phyloP scores from a whole-genome alignment of 148 eudicot species.

The Oxyria digyna region DNA sequence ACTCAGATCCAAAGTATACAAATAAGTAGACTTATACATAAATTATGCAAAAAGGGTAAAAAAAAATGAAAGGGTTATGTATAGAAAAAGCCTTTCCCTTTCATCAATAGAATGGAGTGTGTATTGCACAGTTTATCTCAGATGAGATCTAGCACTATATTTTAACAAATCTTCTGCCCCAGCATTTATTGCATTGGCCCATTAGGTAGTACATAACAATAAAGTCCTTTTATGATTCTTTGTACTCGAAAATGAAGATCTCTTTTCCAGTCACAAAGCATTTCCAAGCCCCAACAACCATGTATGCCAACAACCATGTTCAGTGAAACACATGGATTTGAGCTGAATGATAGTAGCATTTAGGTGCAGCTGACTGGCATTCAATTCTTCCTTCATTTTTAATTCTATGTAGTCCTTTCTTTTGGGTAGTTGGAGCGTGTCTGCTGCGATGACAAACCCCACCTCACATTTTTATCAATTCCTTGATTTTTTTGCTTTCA shows the following conservation, averaged over 20 bases:
- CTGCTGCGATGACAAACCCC: not conserved
- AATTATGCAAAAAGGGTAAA: not conserved
- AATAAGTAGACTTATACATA: not conserved
- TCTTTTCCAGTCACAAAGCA: too few species aligned
- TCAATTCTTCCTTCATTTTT: not conserved
- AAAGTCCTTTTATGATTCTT: not conserved
- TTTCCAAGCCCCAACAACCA: not conserved
- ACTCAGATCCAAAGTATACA: not conserved
- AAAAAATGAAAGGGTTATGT: not conserved
- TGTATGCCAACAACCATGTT: conserved; percentile 1
- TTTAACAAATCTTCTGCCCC: too few species aligned
- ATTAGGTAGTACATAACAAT: too few species aligned
- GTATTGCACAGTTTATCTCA: not conserved
- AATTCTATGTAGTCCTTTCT: not conserved
- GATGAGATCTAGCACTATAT: not conserved
- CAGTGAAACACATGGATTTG: conserved; percentile 2
- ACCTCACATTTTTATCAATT: not conserved
- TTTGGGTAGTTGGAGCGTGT: not conserved
- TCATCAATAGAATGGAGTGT: not conserved
- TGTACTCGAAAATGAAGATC: not conserved
- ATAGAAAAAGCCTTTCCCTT: not conserved
- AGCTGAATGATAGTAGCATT: too few species aligned
- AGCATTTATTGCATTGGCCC: too few species aligned
- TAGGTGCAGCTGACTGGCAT: conserved; percentile 1
- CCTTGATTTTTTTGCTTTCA: not conserved